Percentiles rank a stretch among this genome's conserved stretches.
Evolutionary conservation across 1,139 yeast genomes (phyloP).

Genomic region (Lodderomyces theae): DNA sequence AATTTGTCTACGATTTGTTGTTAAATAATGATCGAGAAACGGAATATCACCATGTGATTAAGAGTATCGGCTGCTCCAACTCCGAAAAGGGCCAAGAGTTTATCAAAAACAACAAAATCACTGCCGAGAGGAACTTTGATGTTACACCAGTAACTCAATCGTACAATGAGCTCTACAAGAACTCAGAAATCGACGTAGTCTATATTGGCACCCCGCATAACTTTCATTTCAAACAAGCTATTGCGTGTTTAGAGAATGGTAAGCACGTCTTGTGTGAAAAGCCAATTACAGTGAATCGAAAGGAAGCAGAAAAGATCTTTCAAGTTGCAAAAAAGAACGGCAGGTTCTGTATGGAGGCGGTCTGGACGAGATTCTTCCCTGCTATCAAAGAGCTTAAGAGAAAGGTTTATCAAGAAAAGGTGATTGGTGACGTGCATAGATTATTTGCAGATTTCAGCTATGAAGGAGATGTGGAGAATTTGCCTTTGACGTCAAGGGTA

Average conservation of each 20-base stretch:
- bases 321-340: conserved; percentile 44
- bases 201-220: conserved; percentile 63
- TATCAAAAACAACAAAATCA: conserved; percentile 17
- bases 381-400: conserved; percentile 36
- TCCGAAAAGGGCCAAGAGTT: conserved; percentile 27
- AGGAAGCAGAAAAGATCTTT: conserved; percentile 44
- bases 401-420: conserved; percentile 41
- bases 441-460: conserved; percentile 40
- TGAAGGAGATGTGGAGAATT: conserved; percentile 26
- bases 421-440: conserved; percentile 47
- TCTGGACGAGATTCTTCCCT: conserved; percentile 67
- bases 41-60: conserved; percentile 26
- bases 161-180: conserved; percentile 38
- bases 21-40: conserved; percentile 24
- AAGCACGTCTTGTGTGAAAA: conserved; percentile 59
- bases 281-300: conserved; percentile 53
- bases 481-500: conserved; percentile 29
- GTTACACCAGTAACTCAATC: conserved; percentile 21
- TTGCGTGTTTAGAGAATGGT: conserved; percentile 49
- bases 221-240: conserved; percentile 50
- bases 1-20: conserved; percentile 37
- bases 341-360: conserved; percentile 59
- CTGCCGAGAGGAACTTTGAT: conserved; percentile 19
- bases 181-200: conserved; percentile 48
- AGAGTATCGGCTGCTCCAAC: conserved; percentile 32